Evolutionary conservation across 1,284 basidiomycete genomes (phyloP).

Genomic region (Pascua sp.): DNA sequence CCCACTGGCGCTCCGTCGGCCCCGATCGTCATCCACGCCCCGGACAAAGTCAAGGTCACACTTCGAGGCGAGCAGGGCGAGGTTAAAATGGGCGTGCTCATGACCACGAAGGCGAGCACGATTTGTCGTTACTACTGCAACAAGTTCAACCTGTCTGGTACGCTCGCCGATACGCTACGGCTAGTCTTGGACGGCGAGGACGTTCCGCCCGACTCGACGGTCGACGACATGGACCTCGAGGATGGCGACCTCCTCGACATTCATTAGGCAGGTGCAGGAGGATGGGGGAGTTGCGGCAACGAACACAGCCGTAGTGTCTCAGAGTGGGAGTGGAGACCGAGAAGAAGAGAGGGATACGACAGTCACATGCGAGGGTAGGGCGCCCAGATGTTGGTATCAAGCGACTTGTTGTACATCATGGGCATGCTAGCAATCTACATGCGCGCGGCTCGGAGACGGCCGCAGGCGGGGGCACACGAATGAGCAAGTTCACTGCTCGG

Average conservation of each 20-base stretch:
- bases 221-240: constrained; percentile 30
- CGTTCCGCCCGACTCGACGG: constrained; percentile 12
- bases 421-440: too few species aligned
- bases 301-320: not conserved
- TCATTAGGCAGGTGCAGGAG: not conserved
- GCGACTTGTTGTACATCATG: not conserved
- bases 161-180: constrained; percentile 13
- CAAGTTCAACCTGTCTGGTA: constrained; percentile 5
- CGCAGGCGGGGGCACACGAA: too few species aligned
- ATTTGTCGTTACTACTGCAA: constrained; percentile 23
- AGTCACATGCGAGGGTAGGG: too few species aligned
- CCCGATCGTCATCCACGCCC: not conserved
- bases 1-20: not conserved
- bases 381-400: not conserved
- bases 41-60: constrained; percentile 3
- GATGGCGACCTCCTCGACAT: constrained; percentile 32
- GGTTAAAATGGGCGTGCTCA: not conserved
- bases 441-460: too few species aligned
- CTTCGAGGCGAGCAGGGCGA: constrained; percentile 14
- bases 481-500: too few species aligned
- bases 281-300: not conserved
- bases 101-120: constrained; percentile 3
- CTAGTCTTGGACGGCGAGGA: constrained; percentile 30
- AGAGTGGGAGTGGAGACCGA: not conserved
- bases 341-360: too few species aligned